Base-by-base conservation (phyloP, 78 protist species). In the Isochrysis galbana region DNA sequence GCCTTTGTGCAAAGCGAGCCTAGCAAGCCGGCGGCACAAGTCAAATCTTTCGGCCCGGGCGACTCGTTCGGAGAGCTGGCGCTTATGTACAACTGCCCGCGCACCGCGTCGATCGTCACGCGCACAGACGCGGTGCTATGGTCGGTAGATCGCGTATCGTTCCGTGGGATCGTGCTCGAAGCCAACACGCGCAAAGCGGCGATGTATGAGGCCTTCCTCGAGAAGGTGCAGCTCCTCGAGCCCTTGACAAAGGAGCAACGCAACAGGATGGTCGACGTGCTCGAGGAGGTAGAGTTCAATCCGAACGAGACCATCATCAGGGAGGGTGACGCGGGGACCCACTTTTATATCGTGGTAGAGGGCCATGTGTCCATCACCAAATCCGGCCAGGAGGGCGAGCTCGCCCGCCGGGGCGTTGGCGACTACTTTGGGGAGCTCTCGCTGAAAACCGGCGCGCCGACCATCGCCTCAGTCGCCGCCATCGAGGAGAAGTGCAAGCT, bases 41-140 rank as follows among this genome's bases (percentile, higher is more conserved):
- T 78, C 51, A 78, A 42, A 34, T 2, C 34, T 29, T 78, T 78
- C 48, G 11, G 72, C 22, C 45, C 82, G 26, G 91, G 92, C 55
- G 72, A 77, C 45, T 70, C 78, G 86, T 95, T 95, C 42, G 96
- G 96, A 19, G 96, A 95, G 93, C 89, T 95, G 32, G 97, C 97
- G 32, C 92, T 95, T n/a, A 94, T 95, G 97, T 95, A 92, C 90
- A 80, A 91, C 74, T 77, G 82, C 82, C 97, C 97, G 70, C 51
- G 97, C 38, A 92, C 95, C 2, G 97, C 97, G 29, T 88, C 97
- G 11, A 83, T 94, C 44, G 17, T 19, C 26, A 92, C 87, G 51
- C 51, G 51, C 51, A 42, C 51, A 0, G 51, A 39, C 87, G 45
- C 7, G 23, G 51, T 42, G 26, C 80, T 80, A 25, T 93, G 89